These are phyloP conservation scores for Mytilinidion resinicola DNA, from an alignment of 495 filamentous ascomycete genomes.

Conservation along the genomic window DNA sequence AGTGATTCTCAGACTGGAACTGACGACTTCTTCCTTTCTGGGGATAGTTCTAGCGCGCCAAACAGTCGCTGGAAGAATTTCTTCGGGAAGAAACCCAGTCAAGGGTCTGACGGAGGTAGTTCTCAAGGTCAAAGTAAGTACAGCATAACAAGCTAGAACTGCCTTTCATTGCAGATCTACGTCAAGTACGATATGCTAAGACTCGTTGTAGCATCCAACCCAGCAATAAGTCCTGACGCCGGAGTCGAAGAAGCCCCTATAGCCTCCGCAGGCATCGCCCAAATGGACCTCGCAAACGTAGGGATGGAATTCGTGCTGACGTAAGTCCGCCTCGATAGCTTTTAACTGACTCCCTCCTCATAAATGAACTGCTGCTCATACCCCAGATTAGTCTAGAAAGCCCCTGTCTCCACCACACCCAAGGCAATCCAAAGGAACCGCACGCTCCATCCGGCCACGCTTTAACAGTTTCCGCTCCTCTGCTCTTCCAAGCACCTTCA, in stretches of 20 bases:
- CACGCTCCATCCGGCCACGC: slow-evolving; percentile 15
- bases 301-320: slow-evolving; percentile 26
- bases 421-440: slow-evolving; percentile 9
- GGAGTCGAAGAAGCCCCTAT: neutral
- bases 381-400: slow-evolving; percentile 14
- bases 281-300: slow-evolving; percentile 14
- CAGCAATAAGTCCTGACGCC: neutral
- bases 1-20: neutral
- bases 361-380: neutral
- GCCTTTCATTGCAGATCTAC: no score
- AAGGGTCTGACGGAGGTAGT: neutral
- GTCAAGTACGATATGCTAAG: no score
- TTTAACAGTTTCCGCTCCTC: slow-evolving; percentile 16
- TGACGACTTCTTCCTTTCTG: slow-evolving; percentile 1
- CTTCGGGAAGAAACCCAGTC: neutral
- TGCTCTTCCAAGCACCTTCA: slow-evolving; percentile 20
- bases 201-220: neutral
- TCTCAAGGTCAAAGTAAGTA: no score
- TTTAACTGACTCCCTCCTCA: neutral
- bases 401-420: slow-evolving; percentile 22
- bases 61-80: neutral
- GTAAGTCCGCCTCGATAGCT: neutral
- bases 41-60: neutral
- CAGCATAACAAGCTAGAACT: no score
- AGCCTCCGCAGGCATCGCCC: neutral